Evolutionary conservation across 2,329 filamentous ascomycete genomes (phyloP).

Genomic region (Penicillium nordicum): DNA sequence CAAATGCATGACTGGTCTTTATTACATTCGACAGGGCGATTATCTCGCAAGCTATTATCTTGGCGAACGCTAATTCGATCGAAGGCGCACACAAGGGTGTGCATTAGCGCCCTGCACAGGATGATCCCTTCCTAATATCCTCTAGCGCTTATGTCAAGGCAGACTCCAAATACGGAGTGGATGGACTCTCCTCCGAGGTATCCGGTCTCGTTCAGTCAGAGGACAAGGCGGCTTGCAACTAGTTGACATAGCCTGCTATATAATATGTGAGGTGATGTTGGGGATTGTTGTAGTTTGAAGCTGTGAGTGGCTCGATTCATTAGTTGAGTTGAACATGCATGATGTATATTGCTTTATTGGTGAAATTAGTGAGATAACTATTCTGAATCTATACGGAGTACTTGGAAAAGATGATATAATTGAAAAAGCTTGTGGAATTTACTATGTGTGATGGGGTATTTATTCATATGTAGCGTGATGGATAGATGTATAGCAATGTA

Average conservation of each 20-base stretch:
- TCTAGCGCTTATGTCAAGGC: neutral
- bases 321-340: neutral
- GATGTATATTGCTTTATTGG: neutral
- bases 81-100: neutral
- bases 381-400: neutral
- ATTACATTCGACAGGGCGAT: neutral
- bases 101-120: neutral
- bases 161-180: no score
- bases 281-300: neutral
- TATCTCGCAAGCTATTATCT: neutral
- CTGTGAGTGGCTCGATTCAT: neutral
- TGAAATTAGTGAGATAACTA: neutral
- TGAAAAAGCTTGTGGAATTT: neutral
- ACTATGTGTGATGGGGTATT: neutral
- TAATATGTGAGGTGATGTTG: no score
- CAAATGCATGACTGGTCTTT: neutral
- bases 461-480: conserved; percentile 2
- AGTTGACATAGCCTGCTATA: neutral
- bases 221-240: neutral
- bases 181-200: neutral
- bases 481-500: conserved; percentile 4
- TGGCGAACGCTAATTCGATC: neutral
- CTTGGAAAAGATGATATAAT: no score
- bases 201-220: neutral
- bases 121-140: neutral